These are phyloP conservation scores for Coprinopsis cinerea DNA, from an alignment of 768 basidiomycete genomes.

Conservation along the genomic window DNA sequence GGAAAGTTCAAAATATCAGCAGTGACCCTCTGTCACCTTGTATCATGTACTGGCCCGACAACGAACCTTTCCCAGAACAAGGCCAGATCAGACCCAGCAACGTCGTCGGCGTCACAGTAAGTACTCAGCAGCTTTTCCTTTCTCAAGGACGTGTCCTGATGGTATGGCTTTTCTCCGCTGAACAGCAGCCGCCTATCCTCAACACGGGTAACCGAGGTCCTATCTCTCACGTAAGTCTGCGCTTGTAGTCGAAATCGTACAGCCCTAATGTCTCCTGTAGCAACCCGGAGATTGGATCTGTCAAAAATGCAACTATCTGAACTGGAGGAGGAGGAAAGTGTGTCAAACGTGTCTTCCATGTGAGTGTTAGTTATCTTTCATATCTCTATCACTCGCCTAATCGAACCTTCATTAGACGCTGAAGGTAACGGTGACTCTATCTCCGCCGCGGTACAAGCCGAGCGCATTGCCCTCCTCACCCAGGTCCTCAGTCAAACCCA, in stretches of 20 bases:
- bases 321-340: slow-evolving; percentile 84
- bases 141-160: background rate
- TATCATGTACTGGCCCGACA: slow-evolving; percentile 89
- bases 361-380: slow-evolving; percentile 39
- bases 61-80: slow-evolving; percentile 76
- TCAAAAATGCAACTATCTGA: slow-evolving; percentile 78
- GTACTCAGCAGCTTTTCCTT: slow-evolving; percentile 9
- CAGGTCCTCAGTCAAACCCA: slow-evolving; percentile 63
- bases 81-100: slow-evolving; percentile 67
- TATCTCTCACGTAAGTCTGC: slow-evolving; percentile 67
- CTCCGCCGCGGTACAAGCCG: slow-evolving; percentile 78
- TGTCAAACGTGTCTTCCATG: slow-evolving; percentile 87
- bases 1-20: slow-evolving; percentile 76
- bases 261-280: slow-evolving; percentile 22
- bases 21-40: slow-evolving; percentile 66
- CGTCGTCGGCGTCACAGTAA: slow-evolving; percentile 49
- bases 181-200: slow-evolving; percentile 76
- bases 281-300: slow-evolving; percentile 84
- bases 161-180: slow-evolving; percentile 9
- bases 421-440: slow-evolving; percentile 88
- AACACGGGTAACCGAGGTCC: slow-evolving; percentile 88
- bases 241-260: slow-evolving; percentile 16
- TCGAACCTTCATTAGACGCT: slow-evolving; percentile 45
- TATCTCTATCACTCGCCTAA: slow-evolving; percentile 5
- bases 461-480: slow-evolving; percentile 75